Evolutionary conservation across 2,329 filamentous ascomycete genomes (phyloP).

Genomic region (Diaporthe longicolla): DNA sequence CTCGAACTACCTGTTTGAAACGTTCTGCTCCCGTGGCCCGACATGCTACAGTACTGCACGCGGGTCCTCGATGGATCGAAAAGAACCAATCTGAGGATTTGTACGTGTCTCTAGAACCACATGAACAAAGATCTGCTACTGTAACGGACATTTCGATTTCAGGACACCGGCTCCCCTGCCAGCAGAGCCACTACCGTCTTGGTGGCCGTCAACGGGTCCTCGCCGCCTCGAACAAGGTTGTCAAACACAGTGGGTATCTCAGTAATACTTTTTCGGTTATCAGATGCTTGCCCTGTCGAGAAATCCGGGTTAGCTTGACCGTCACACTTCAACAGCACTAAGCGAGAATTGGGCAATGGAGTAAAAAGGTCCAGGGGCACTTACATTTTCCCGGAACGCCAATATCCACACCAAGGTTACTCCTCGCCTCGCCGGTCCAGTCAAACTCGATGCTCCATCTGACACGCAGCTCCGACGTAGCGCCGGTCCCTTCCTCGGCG

Average conservation of each 20-base stretch:
- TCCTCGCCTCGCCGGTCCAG: constrained; percentile 80
- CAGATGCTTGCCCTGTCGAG: constrained; percentile 70
- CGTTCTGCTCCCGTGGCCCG: not conserved
- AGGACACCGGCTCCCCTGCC: constrained; percentile 55
- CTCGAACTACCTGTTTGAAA: not conserved
- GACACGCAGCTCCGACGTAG: constrained; percentile 63
- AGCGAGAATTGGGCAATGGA: constrained; percentile 37
- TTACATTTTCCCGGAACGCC: constrained; percentile 75
- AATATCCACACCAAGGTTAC: constrained; percentile 66
- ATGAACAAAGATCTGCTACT: not conserved
- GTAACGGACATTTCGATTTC: not conserved
- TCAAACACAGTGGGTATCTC: constrained; percentile 74
- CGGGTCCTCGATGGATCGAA: not conserved
- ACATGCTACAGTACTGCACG: not conserved
- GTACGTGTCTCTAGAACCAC: not conserved
- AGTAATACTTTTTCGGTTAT: constrained; percentile 68
- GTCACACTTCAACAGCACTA: not conserved
- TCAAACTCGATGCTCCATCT: constrained; percentile 77
- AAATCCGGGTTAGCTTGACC: not conserved
- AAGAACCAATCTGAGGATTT: not conserved
- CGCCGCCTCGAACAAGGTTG: constrained; percentile 68
- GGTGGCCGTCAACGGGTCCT: constrained; percentile 69
- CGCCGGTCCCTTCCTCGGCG: constrained; percentile 49
- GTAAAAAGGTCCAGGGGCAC: constrained; percentile 50
- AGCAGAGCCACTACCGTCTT: constrained; percentile 73